Percentiles rank a stretch among this genome's conserved stretches.
Conservation (phyloP, 305 asterid genomes). For the Plantago rigida region DNA sequence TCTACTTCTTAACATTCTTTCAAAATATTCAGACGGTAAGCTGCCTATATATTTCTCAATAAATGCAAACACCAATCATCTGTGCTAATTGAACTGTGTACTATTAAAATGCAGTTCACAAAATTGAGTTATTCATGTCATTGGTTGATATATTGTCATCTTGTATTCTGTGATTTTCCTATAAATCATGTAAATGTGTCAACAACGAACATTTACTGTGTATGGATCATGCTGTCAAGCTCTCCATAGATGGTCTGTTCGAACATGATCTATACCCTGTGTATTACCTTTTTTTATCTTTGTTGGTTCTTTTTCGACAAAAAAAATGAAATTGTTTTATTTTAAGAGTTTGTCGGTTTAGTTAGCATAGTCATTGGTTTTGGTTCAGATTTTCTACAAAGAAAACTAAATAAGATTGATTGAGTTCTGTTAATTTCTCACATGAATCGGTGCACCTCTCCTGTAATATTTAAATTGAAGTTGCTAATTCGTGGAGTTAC, state of each 20-base stretch:
- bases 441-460: slow-evolving; percentile 7
- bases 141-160: neutral
- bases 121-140: neutral
- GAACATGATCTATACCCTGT: neutral
- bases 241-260: no score
- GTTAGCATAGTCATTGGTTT: no score
- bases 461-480: neutral
- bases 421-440: slow-evolving; percentile 9
- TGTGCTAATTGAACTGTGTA: neutral
- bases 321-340: neutral
- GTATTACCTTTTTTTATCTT: no score
- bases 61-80: neutral
- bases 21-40: slow-evolving; percentile 78
- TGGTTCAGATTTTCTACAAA: no score
- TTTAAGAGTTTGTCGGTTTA: neutral
- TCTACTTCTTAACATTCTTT: slow-evolving; percentile 62
- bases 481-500: slow-evolving; percentile 22
- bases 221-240: neutral
- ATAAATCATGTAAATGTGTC: no score
- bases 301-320: no score
- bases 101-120: neutral
- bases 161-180: no score
- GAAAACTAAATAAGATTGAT: no score
- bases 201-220: neutral
- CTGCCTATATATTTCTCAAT: slow-evolving; percentile 14